These are phyloP conservation scores for Neurospora sp. DNA, from an alignment of 2,329 filamentous ascomycete genomes.

Conservation along the genomic window DNA sequence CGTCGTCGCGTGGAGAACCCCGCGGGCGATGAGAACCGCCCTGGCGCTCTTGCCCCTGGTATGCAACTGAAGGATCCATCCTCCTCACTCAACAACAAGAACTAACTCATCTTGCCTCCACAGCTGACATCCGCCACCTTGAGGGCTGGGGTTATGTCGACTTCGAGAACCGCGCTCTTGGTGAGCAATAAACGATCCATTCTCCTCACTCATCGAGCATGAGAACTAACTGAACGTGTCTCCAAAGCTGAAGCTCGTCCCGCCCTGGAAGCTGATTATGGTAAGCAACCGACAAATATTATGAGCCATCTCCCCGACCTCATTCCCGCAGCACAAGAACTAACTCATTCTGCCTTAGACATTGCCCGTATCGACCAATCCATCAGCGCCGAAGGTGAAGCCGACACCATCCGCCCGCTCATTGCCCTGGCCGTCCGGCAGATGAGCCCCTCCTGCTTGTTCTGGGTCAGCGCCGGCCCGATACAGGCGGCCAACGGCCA, in stretches of 20 bases:
- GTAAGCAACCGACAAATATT: neutral
- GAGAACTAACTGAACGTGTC: neutral
- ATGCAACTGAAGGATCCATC: neutral
- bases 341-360: neutral
- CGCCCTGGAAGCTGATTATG: neutral
- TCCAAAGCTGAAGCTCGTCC: neutral
- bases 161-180: neutral
- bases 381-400: neutral
- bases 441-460: neutral
- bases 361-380: neutral
- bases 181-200: neutral
- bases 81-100: neutral
- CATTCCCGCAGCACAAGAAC: neutral
- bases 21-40: neutral
- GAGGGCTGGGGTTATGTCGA: neutral
- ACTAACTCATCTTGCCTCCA: neutral
- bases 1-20: neutral
- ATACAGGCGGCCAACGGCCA: neutral
- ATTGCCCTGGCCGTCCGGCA: neutral
- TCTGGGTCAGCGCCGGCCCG: neutral
- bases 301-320: neutral
- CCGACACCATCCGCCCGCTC: neutral
- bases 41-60: neutral
- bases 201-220: neutral
- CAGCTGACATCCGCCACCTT: neutral